A percentile compares a stretch with the other conserved stretches of the same genome.
Evolutionary conservation across 352 stramenopile genomes (phyloP).

Genomic region (Elongisporangium anandrum): DNA sequence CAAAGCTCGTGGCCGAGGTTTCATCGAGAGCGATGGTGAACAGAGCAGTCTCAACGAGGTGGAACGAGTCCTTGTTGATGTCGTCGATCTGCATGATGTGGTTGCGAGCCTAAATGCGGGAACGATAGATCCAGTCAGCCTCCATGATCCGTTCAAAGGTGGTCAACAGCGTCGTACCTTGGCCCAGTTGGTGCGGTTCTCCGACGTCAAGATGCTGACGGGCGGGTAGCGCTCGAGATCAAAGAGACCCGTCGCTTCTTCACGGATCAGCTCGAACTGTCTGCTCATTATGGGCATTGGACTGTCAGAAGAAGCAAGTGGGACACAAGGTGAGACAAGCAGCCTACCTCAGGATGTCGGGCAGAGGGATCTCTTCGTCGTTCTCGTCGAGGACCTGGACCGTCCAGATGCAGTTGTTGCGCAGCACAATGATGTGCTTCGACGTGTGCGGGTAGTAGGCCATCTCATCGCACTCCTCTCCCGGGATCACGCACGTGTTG

Average conservation of each 20-base stretch:
- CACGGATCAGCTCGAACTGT: constrained; percentile 81
- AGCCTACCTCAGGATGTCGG: constrained; percentile 63
- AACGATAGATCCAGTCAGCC: not conserved
- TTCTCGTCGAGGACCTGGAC: constrained; percentile 77
- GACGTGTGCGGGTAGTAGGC: constrained; percentile 86
- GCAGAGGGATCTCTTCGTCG: constrained; percentile 62
- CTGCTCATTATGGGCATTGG: constrained; percentile 11
- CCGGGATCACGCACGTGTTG: constrained; percentile 95
- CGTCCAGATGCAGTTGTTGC: constrained; percentile 89
- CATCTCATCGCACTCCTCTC: constrained; percentile 84
- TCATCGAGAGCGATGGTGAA: constrained; percentile 94
- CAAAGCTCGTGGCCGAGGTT: constrained; percentile 69
- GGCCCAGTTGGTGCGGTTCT: constrained; percentile 94
- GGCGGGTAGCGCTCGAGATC: constrained; percentile 83
- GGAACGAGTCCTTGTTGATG: constrained; percentile 88
- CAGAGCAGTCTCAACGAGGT: constrained; percentile 90
- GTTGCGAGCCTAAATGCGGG: constrained; percentile 45
- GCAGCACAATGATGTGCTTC: constrained; percentile 92
- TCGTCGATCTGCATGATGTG: constrained; percentile 84
- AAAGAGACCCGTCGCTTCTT: constrained; percentile 83
- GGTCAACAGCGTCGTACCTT: constrained; percentile 50
- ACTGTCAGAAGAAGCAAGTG: constrained; percentile 2
- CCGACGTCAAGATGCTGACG: constrained; percentile 93
- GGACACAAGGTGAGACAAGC: not conserved
- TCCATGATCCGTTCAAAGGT: not conserved